Conservation (phyloP, 306 rosid species). For the Cucurbita argyrosperma region DNA sequence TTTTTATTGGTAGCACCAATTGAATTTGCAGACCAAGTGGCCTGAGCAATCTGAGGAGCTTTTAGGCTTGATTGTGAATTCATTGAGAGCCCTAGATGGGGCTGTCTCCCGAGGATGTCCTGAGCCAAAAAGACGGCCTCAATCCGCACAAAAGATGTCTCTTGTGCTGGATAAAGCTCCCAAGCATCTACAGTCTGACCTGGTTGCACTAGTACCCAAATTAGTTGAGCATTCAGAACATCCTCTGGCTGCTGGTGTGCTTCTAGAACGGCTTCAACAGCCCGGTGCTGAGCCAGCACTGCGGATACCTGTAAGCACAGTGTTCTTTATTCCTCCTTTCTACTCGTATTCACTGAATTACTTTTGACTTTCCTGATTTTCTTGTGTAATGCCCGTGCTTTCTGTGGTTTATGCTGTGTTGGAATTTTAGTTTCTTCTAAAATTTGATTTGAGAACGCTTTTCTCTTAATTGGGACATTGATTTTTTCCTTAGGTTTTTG, state of each 20-base stretch:
- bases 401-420: not conserved
- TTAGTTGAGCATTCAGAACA: constrained; percentile 95
- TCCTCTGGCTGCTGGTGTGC: constrained; percentile 85
- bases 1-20: constrained; percentile 12
- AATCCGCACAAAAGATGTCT: constrained; percentile 82
- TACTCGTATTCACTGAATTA: constrained; percentile 6
- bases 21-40: constrained; percentile 71
- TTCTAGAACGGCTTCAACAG: constrained; percentile 76
- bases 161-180: constrained; percentile 98
- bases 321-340: constrained; percentile 7
- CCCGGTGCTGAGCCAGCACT: constrained; percentile 86
- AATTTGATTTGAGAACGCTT: not conserved
- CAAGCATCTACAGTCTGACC: constrained; percentile 80
- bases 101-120: constrained; percentile 94
- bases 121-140: constrained; percentile 93
- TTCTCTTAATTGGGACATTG: constrained; percentile 15
- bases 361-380: not conserved
- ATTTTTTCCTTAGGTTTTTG: constrained; percentile 48
- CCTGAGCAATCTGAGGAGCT: constrained; percentile 99
- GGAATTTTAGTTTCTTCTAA: not conserved
- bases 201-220: constrained; percentile 81
- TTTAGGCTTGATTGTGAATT: constrained; percentile 87
- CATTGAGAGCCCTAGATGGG: constrained; percentile 88
- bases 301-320: constrained; percentile 64
- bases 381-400: not conserved